Base-by-base conservation (phyloP, 192 early-diverging fungal genomes). In the Pecoramyces ruminantium region DNA sequence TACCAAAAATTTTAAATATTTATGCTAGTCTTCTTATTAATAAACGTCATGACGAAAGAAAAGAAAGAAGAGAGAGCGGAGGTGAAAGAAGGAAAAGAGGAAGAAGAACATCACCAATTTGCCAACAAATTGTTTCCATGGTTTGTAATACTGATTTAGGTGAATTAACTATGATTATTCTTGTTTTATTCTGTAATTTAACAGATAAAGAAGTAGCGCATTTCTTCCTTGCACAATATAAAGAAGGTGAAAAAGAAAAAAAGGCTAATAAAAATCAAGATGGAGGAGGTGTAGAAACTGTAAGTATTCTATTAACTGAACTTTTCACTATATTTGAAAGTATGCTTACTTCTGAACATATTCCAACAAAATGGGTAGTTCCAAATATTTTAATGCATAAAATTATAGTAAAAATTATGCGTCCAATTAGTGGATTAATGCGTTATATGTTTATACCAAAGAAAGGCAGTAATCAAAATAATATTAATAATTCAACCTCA, bases 321-420 rank as follows among this genome's bases (percentile, higher is more conserved):
- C 25, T 67, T 5, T 67, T 67, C 9, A 67, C 4, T 6, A 67
- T 67, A n/a, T 67, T 67, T 67, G 51, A 67, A n/a, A 67, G 51
- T 67, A 67, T 67, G 51, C 51, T 67, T 67, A 67, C 51, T 67
- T 21, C 25, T 16, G 85, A 86, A 18, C 82, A 80, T 17, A 86
- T 85, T 78, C 83, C 86, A 9, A 28, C 79, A 14, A 80, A 78
- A 28, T 88, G 88, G 88, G 83, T 82, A 29, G 78, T 38, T 29
- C 82, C 82, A 51, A 83, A 88, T 78, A 79, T 87, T 79, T 78
- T 86, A 28, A 83, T 83, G 27, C 84, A 84, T 79, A 83, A 82
- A 28, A 79, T 84, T 8, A 79, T 82, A 17, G 40, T 85, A 21
- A 84, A 85, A 40, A 77, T 86, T 29, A 77, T 87, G 18, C 38